These are phyloP conservation scores for Rhizopogon salebrosus DNA, from an alignment of 768 basidiomycete genomes.

Conservation along the genomic window DNA sequence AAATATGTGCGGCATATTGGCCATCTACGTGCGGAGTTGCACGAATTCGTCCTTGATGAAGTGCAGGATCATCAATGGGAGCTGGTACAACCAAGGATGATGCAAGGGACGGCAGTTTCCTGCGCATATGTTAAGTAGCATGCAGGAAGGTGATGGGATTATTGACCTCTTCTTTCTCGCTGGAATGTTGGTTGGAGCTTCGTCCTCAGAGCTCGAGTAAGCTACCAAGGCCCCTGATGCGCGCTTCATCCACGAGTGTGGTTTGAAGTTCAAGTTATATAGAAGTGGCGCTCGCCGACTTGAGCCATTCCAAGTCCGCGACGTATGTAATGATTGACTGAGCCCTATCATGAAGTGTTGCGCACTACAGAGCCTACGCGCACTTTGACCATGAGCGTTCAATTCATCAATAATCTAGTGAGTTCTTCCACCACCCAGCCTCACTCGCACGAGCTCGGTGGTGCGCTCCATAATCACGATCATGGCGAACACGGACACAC, in stretches of 20 bases:
- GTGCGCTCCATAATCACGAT: slow-evolving; percentile 40
- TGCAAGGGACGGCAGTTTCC: slow-evolving; percentile 61
- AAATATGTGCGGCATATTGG: slow-evolving; percentile 79
- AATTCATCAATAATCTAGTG: slow-evolving; percentile 73
- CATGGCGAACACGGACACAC: slow-evolving; percentile 90
- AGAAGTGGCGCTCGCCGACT: too few species aligned
- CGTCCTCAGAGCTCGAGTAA: slow-evolving; percentile 48
- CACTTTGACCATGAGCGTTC: slow-evolving; percentile 49
- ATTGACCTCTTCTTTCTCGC: slow-evolving; percentile 39
- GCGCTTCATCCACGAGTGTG: slow-evolving; percentile 18
- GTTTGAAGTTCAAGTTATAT: neutral
- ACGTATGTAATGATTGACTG: too few species aligned
- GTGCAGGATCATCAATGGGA: slow-evolving; percentile 67
- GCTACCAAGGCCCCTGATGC: slow-evolving; percentile 32
- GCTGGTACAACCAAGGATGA: slow-evolving; percentile 38
- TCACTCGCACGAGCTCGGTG: slow-evolving; percentile 50
- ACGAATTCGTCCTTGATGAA: slow-evolving; percentile 82
- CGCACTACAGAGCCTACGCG: neutral
- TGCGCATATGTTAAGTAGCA: slow-evolving; percentile 18
- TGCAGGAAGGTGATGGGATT: neutral
- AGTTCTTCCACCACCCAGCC: slow-evolving; percentile 28
- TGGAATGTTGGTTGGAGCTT: slow-evolving; percentile 12
- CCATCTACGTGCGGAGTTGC: slow-evolving; percentile 79
- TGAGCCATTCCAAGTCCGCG: too few species aligned
- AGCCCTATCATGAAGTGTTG: too few species aligned